Evolutionary conservation across 1,139 yeast species (phyloP), one percentile per base, ranked within the genome.

Genomic region (Sugiyamaella novakii): DNA sequence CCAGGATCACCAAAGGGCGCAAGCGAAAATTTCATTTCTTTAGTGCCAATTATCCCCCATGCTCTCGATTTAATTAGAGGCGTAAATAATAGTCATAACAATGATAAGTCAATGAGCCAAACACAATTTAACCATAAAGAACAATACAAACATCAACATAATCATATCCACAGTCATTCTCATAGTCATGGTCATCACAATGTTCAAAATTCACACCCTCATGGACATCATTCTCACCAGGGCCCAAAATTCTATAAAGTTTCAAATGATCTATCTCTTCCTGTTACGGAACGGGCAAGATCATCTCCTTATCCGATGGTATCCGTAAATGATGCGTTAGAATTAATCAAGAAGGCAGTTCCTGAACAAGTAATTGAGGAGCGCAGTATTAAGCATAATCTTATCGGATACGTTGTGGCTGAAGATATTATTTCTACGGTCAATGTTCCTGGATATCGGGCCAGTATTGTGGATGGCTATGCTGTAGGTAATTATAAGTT

Each of bases 1-100:
- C 81, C 81, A 0, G 81, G 81, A 0, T 74, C 79, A 1, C 77
- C 77, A 1, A 74, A 68, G 50, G 80, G 73, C 0, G 76, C 77
- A 0, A 53, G 54, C 1, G 80, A 77, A 57, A 75, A 74, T 52
- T 51, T 75, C 25, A 63, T 59, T 17, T 72, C 77, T 0, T 53
- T 77, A 5, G 34, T 67, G 1, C 62, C 55, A 2, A 61, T 70
- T 2, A 52, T 77, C 31, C 69, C 70, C 0, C 81, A 77, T 57
- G 77, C 78, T 0, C 54, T 76, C 40, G 58, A 60, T 6, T 72
- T 75, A 45, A 54, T 70, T 12, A 60, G 52, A 0, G 64, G 63
- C 8, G 67, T 58, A 3, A 61, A 66, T 39, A 63, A 78, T 1
- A 59, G 80, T 35, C 64, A 60, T 1, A 51, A 75, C 4, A 79